Conservation (phyloP, 2,329 filamentous ascomycete species). For the Myriosclerotinia scirpicola region DNA sequence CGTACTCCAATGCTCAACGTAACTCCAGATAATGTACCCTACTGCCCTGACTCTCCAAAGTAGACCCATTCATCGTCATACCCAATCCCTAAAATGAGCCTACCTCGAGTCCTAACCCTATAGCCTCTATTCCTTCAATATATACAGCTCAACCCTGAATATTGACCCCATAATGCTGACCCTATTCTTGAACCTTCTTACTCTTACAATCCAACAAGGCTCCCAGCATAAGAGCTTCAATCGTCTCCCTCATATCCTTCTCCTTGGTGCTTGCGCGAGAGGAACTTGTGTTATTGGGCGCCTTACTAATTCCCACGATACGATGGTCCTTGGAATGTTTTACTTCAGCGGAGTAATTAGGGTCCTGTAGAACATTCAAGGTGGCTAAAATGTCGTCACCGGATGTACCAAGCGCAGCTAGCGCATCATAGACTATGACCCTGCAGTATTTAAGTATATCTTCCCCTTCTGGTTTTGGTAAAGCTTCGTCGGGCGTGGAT, state of each 20-base stretch:
- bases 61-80: no score
- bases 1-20: no score
- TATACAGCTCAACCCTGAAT: no score
- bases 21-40: no score
- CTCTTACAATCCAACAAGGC: conserved; percentile 2
- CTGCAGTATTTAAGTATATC: conserved; percentile 34
- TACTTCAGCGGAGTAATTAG: neutral
- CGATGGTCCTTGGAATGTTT: conserved; percentile 7
- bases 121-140: no score
- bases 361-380: conserved; percentile 26
- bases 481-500: conserved; percentile 18
- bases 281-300: neutral
- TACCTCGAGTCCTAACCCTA: no score
- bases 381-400: conserved; percentile 33
- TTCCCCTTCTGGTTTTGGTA: conserved; percentile 26
- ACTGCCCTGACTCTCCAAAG: no score
- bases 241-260: neutral
- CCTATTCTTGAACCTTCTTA: neutral
- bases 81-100: no score
- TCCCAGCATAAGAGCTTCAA: conserved; percentile 7
- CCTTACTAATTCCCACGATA: neutral
- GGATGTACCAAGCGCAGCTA: conserved; percentile 35
- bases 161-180: no score
- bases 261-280: conserved; percentile 3
- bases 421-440: conserved; percentile 36